Evolutionary conservation across 2,329 filamentous ascomycete genomes (phyloP).

Genomic region (Neoscytalidium dimidiatum): DNA sequence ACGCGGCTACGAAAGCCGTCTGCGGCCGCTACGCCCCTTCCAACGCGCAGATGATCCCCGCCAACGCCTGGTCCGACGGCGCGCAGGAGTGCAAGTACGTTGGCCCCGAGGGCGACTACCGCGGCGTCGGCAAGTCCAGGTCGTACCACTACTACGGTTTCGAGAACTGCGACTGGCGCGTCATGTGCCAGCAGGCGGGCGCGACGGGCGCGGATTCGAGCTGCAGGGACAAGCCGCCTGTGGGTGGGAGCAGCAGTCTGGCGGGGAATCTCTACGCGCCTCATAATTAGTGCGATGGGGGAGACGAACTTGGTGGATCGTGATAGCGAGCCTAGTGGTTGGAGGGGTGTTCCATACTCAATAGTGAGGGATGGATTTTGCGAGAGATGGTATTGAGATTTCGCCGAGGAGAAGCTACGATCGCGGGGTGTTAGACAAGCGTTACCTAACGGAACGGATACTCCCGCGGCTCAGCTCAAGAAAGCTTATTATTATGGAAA

Average conservation of each 20-base stretch:
- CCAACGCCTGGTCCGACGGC: neutral
- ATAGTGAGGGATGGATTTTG: no score
- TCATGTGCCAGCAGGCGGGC: neutral
- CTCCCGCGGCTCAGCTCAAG: no score
- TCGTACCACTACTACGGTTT: neutral
- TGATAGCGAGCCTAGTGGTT: no score
- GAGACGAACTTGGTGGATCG: neutral
- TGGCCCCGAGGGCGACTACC: neutral
- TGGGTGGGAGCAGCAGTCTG: neutral
- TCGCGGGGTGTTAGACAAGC: no score
- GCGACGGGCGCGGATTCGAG: neutral
- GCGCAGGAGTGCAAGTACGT: neutral
- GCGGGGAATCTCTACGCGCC: neutral
- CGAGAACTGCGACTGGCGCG: neutral
- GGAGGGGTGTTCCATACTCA: no score
- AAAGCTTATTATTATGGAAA: no score
- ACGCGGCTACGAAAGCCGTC: neutral
- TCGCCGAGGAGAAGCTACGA: no score
- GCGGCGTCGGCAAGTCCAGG: neutral
- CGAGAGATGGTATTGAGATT: no score
- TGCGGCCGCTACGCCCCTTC: neutral
- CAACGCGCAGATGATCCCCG: neutral
- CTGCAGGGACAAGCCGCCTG: neutral
- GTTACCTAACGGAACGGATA: no score
- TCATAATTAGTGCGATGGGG: no score